phyloP scores from a whole-genome alignment of 73 alveolate genomes.

The Paramecium sexaurelia region DNA sequence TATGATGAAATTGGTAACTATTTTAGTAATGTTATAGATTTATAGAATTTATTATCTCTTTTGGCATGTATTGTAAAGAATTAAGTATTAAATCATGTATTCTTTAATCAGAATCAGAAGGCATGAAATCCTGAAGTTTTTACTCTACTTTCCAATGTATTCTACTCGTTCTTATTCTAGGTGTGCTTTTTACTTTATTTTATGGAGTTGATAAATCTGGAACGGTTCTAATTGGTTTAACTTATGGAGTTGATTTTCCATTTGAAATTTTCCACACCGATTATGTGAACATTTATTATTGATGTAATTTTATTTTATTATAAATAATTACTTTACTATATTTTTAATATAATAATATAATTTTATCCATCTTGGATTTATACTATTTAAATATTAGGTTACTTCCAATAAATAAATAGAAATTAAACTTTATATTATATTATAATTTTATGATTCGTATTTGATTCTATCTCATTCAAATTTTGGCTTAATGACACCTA shows the following conservation, averaged over 20 bases:
- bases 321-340: too few species aligned
- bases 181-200: not conserved
- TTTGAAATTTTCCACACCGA: not conserved
- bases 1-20: not conserved
- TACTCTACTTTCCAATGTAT: not conserved
- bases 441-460: not conserved
- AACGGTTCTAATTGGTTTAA: not conserved
- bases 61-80: constrained; percentile 20
- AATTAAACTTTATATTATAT: too few species aligned
- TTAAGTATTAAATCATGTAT: constrained; percentile 9
- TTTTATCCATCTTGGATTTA: too few species aligned
- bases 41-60: constrained; percentile 29
- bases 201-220: not conserved
- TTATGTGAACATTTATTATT: not conserved
- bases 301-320: not conserved
- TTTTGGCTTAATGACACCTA: constrained; percentile 24
- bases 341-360: constrained; percentile 59
- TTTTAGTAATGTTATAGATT: not conserved
- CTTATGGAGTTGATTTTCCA: not conserved
- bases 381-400: not conserved
- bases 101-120: constrained; percentile 4
- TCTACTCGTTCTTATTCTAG: constrained; percentile 2
- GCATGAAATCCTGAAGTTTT: not conserved
- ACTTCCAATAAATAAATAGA: not conserved
- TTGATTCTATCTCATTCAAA: constrained; percentile 23